Conservation (phyloP, 1,284 basidiomycete genomes). For the Malassezia japonica region DNA sequence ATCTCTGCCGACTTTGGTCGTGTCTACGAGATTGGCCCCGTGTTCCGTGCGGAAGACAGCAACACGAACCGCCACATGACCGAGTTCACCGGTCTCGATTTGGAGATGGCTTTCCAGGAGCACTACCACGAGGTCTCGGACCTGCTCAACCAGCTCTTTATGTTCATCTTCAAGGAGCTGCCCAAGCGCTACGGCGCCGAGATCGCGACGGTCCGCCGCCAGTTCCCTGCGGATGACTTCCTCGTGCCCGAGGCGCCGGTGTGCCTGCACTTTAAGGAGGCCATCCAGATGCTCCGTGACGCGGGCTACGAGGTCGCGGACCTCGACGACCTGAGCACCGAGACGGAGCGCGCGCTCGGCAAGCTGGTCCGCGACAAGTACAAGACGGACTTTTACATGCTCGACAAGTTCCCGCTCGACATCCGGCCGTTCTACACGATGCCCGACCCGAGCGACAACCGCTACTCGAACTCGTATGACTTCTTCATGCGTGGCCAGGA, state of each 20-base stretch:
- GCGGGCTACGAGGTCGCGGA: conserved; percentile 40
- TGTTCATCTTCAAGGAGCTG: conserved; percentile 46
- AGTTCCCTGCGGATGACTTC: conserved; percentile 66
- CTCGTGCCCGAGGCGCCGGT: conserved; percentile 42
- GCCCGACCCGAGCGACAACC: conserved; percentile 39
- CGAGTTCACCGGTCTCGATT: conserved; percentile 95
- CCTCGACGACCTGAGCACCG: conserved; percentile 44
- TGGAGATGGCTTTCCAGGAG: conserved; percentile 97
- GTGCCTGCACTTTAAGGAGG: conserved; percentile 40
- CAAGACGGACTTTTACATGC: conserved; percentile 46
- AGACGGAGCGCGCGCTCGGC: conserved; percentile 41
- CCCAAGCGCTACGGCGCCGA: conserved; percentile 63
- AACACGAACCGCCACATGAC: conserved; percentile 97
- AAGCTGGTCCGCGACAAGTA: conserved; percentile 45
- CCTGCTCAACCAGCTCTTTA: conserved; percentile 42
- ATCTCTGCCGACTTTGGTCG: conserved; percentile 96
- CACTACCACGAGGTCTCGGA: conserved; percentile 74
- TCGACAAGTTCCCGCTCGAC: conserved; percentile 46
- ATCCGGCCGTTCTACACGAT: conserved; percentile 49
- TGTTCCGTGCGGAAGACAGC: conserved; percentile 96
- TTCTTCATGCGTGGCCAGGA: conserved; percentile 99
- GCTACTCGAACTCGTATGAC: conserved; percentile 92
- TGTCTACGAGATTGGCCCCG: conserved; percentile 86
- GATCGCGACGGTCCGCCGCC: conserved; percentile 69
- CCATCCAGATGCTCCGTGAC: conserved; percentile 39